These are phyloP conservation scores for Heritiera littoralis DNA, from an alignment of 345 rosid species.

Conservation along the genomic window DNA sequence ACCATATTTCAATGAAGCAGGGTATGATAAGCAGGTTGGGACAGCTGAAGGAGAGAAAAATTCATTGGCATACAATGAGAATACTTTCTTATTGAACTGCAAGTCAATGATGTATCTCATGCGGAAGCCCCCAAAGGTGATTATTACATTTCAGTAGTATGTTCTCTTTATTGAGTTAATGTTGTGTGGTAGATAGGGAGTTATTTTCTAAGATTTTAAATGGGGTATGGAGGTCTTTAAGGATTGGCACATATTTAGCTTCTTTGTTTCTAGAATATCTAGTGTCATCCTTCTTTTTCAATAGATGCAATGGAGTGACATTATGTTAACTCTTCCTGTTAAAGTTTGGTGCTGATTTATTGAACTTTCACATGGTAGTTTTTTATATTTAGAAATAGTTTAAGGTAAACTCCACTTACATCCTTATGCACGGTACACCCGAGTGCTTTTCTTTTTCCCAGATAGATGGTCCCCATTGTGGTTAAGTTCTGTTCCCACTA, in stretches of 20 bases:
- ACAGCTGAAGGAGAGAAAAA: constrained; percentile 98
- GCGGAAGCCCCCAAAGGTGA: constrained; percentile 90
- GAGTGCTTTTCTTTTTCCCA: background rate
- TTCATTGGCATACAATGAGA: constrained; percentile 87
- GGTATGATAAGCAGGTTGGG: constrained; percentile 90
- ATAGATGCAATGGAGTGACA: background rate
- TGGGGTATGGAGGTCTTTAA: background rate
- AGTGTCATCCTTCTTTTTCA: background rate
- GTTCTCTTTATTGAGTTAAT: constrained; percentile 1
- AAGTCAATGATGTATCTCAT: constrained; percentile 93
- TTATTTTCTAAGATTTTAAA: background rate
- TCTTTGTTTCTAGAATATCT: background rate
- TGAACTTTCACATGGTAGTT: background rate
- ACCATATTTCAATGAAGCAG: constrained; percentile 99
- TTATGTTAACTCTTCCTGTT: background rate
- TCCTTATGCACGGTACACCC: background rate
- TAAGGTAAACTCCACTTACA: background rate
- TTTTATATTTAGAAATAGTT: background rate
- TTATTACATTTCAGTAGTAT: constrained; percentile 2
- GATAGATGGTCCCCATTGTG: background rate
- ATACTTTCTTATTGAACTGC: constrained; percentile 87
- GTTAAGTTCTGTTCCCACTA: background rate
- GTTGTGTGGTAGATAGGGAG: background rate
- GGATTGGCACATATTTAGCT: background rate
- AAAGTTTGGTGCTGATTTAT: background rate